Percentiles rank a stretch among this genome's conserved stretches.
Conservation (phyloP, 352 stramenopile species). For the Pythium oligandrum region DNA sequence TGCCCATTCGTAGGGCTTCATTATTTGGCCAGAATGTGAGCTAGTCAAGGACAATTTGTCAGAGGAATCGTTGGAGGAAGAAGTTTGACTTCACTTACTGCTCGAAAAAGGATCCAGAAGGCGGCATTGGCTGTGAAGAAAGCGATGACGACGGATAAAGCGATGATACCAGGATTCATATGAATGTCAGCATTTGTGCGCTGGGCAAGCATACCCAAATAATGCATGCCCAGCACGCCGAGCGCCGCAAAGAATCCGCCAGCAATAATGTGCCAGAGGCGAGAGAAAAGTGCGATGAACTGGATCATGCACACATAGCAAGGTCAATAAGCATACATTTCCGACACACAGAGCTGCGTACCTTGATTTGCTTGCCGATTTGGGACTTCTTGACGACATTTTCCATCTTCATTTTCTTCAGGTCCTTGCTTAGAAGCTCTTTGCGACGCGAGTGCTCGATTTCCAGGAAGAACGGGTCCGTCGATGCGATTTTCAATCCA, state of each 20-base stretch:
- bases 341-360: conserved; percentile 15
- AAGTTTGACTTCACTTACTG: conserved; percentile 16
- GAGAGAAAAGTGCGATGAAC: conserved; percentile 54
- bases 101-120: conserved; percentile 72
- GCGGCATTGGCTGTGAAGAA: conserved; percentile 57
- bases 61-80: conserved; percentile 1
- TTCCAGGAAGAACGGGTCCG: conserved; percentile 64
- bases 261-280: conserved; percentile 40
- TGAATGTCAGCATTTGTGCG: conserved; percentile 43
- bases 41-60: conserved; percentile 12
- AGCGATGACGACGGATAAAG: conserved; percentile 45
- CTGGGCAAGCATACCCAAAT: conserved; percentile 64
- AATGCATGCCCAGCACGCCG: conserved; percentile 44
- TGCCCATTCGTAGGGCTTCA: conserved; percentile 48
- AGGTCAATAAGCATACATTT: conserved; percentile 15
- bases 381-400: conserved; percentile 43
- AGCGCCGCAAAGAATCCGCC: conserved; percentile 50
- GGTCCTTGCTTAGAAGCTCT: conserved; percentile 37
- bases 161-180: conserved; percentile 35
- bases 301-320: not conserved
- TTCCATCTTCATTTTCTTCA: conserved; percentile 42
- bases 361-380: conserved; percentile 47
- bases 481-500: conserved; percentile 50
- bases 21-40: conserved; percentile 61
- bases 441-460: conserved; percentile 51